Percentiles rank a stretch among this genome's conserved stretches.
phyloP scores from a whole-genome alignment of 2,329 filamentous ascomycete genomes.

The Bipolaris sorokiniana region DNA sequence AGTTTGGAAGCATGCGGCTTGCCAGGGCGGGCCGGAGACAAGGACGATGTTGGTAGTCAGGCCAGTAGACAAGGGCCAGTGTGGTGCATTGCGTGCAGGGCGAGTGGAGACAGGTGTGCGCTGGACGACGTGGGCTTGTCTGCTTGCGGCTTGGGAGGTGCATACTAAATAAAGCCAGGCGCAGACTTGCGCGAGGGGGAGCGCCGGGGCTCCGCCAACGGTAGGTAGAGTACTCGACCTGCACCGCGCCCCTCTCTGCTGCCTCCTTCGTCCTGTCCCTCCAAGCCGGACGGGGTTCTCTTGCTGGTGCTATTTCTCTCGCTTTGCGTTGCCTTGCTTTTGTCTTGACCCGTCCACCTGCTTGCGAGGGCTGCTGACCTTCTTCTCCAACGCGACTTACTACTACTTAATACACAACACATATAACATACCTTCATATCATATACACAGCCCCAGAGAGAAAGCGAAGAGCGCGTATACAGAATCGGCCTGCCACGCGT shows the following conservation, averaged over 20 bases:
- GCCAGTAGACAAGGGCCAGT: conserved; percentile 3
- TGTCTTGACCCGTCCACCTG: not conserved
- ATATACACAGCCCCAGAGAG: not conserved
- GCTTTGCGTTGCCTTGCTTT: not conserved
- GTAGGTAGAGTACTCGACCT: not conserved
- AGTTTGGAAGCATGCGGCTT: conserved; percentile 13
- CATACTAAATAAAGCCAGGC: conserved; percentile 20
- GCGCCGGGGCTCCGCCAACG: conserved; percentile 14
- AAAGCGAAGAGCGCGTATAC: not conserved
- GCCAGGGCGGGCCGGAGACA: conserved; percentile 5
- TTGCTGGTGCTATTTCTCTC: conserved; percentile 5
- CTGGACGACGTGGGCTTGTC: conserved; percentile 10
- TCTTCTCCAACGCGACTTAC: too few relatives aligned
- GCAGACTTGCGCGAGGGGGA: conserved; percentile 16
- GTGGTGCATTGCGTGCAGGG: conserved; percentile 1
- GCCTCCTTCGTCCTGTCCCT: conserved; percentile 7
- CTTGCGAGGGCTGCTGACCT: not conserved
- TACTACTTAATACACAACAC: too few relatives aligned
- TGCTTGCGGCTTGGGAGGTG: conserved; percentile 6
- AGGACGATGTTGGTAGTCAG: conserved; percentile 6
- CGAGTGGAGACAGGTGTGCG: conserved; percentile 12
- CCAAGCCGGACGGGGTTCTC: not conserved
- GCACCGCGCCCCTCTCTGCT: conserved; percentile 4
- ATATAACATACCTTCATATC: too few relatives aligned
- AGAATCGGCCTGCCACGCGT: not conserved